These are phyloP conservation scores for Arthrobotrys megalospora DNA, from an alignment of 2,329 filamentous ascomycete genomes.

Conservation along the genomic window DNA sequence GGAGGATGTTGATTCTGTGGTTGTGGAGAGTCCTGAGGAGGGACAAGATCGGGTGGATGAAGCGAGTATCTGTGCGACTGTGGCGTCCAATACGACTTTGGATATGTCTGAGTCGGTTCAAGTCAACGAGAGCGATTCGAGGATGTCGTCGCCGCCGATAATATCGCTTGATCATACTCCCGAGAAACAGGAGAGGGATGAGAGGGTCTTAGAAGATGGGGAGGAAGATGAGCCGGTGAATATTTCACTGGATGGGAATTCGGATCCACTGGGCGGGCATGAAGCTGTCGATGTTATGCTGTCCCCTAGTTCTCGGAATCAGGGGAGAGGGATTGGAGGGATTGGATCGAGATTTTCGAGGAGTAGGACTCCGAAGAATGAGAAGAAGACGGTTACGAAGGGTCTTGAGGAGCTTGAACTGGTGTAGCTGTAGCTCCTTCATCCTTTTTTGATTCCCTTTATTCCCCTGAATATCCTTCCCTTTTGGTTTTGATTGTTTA, in stretches of 20 bases:
- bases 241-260: conserved; percentile 42
- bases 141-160: conserved; percentile 54
- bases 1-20: conserved; percentile 21
- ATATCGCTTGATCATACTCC: conserved; percentile 53
- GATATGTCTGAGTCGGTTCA: conserved; percentile 56
- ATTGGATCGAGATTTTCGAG: conserved; percentile 47
- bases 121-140: conserved; percentile 53
- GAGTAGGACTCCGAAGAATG: conserved; percentile 33
- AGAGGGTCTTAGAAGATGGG: conserved; percentile 2
- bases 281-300: conserved; percentile 55
- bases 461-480: background rate
- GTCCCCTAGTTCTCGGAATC: conserved; percentile 20
- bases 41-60: conserved; percentile 20
- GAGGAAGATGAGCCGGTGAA: conserved; percentile 42
- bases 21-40: conserved; percentile 35
- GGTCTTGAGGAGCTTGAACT: conserved; percentile 49
- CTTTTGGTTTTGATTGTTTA: conserved; percentile 2
- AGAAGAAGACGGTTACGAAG: conserved; percentile 31
- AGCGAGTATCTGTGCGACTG: conserved; percentile 45
- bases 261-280: conserved; percentile 52
- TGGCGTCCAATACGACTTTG: conserved; percentile 41
- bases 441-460: conserved; percentile 13
- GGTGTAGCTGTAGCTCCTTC: conserved; percentile 10
- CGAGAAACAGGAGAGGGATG: conserved; percentile 23
- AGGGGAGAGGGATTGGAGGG: conserved; percentile 25